Conservation (phyloP, 495 filamentous ascomycete genomes). For the Aspergillus carlsbadensis region DNA sequence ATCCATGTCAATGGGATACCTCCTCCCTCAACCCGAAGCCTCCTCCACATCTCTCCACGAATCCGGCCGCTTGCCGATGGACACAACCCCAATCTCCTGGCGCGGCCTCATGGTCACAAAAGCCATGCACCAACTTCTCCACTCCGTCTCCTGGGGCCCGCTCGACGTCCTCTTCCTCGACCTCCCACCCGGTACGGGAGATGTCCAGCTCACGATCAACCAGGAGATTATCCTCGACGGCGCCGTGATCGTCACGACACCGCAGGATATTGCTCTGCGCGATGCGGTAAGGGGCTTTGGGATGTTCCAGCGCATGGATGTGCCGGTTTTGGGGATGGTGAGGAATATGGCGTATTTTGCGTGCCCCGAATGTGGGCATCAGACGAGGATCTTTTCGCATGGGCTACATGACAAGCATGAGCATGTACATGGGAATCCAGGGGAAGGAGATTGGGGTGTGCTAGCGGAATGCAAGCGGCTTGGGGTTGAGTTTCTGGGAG, state of each 20-base stretch:
- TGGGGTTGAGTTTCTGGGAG: slow-evolving; percentile 74
- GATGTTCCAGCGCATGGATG: slow-evolving; percentile 82
- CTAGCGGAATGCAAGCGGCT: slow-evolving; percentile 59
- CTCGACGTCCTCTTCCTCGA: slow-evolving; percentile 87
- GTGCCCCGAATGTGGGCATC: slow-evolving; percentile 72
- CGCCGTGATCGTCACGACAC: slow-evolving; percentile 88
- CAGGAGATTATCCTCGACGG: slow-evolving; percentile 88
- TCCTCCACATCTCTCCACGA: slow-evolving; percentile 22
- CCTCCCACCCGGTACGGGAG: slow-evolving; percentile 90
- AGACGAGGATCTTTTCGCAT: slow-evolving; percentile 75
- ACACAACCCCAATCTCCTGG: slow-evolving; percentile 86
- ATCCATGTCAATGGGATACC: slow-evolving; percentile 97
- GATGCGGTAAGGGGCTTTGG: slow-evolving; percentile 88
- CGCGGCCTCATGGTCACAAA: slow-evolving; percentile 97
- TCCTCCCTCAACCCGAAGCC: slow-evolving; percentile 51
- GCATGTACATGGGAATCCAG: slow-evolving; percentile 28
- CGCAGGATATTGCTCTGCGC: slow-evolving; percentile 84
- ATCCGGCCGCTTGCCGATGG: slow-evolving; percentile 43
- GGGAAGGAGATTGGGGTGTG: slow-evolving; percentile 48
- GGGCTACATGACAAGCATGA: slow-evolving; percentile 26
- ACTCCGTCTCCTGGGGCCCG: slow-evolving; percentile 87
- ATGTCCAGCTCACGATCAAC: slow-evolving; percentile 88
- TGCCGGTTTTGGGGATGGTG: slow-evolving; percentile 85
- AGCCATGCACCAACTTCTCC: slow-evolving; percentile 90
- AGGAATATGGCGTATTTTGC: slow-evolving; percentile 91